These are phyloP conservation scores for Hebeloma cylindrosporum DNA, from an alignment of 768 basidiomycete species.

Conservation along the genomic window DNA sequence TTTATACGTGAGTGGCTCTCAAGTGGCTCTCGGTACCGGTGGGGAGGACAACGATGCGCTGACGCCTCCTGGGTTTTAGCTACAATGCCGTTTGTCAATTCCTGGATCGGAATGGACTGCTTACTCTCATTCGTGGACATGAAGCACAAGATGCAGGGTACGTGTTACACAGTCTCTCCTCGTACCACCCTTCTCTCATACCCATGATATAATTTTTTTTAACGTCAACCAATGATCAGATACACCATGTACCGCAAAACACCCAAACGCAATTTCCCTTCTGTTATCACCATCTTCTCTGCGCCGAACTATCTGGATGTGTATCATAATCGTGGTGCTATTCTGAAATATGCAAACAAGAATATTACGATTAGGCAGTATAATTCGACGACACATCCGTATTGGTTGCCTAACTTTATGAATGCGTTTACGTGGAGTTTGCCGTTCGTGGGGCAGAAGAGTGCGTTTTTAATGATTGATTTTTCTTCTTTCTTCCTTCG, in stretches of 20 bases:
- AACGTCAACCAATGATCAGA: conserved; percentile 35
- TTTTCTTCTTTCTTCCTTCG: neutral
- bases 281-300: conserved; percentile 96
- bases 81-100: conserved; percentile 93
- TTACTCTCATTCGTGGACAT: conserved; percentile 95
- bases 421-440: conserved; percentile 98
- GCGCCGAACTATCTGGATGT: conserved; percentile 97
- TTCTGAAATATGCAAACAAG: conserved; percentile 96
- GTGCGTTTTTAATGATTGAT: conserved; percentile 45
- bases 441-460: conserved; percentile 96
- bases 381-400: conserved; percentile 78
- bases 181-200: conserved; percentile 1
- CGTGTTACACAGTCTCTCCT: conserved; percentile 23
- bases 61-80: conserved; percentile 21
- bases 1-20: conserved; percentile 72
- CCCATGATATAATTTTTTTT: neutral
- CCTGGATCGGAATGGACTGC: conserved; percentile 84
- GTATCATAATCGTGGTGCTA: conserved; percentile 95
- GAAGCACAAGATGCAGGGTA: conserved; percentile 97
- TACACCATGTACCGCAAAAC: conserved; percentile 97
- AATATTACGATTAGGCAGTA: conserved; percentile 95
- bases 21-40: too few species aligned
- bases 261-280: conserved; percentile 91
- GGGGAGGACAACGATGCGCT: neutral
- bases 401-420: conserved; percentile 97